Conservation (phyloP, 1,284 basidiomycete species). For the Leucoagaricus sp. region DNA sequence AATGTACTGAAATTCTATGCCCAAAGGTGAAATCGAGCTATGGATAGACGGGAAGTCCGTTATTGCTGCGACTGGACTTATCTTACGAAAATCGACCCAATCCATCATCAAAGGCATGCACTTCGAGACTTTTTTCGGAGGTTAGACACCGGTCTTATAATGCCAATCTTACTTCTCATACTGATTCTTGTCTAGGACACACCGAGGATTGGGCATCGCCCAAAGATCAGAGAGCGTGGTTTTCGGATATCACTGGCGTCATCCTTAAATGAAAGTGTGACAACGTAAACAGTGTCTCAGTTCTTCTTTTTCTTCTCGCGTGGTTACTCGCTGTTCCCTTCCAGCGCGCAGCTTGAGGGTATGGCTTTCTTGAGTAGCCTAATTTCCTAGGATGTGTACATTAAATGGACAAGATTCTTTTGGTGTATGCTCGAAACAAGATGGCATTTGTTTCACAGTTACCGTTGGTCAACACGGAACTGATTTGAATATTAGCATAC, state of each 20-base stretch:
- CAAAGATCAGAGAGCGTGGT: constrained; percentile 64
- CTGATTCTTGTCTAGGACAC: constrained; percentile 40
- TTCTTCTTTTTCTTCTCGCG: too few relatives aligned
- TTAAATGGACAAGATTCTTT: too few relatives aligned
- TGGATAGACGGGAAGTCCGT: constrained; percentile 56
- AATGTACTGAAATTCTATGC: background rate
- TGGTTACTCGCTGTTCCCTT: too few relatives aligned
- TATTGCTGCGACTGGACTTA: constrained; percentile 44
- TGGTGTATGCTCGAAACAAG: too few relatives aligned
- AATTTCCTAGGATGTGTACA: too few relatives aligned
- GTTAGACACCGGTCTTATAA: constrained; percentile 27
- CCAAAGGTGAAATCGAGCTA: constrained; percentile 55
- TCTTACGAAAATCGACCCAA: constrained; percentile 42
- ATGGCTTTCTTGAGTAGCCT: too few relatives aligned
- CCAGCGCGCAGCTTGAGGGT: too few relatives aligned
- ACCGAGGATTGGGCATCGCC: constrained; percentile 62
- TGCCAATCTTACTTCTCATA: background rate
- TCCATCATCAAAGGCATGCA: constrained; percentile 59
- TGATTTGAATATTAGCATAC: too few relatives aligned
- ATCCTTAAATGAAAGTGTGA: background rate
- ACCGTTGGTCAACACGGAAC: too few relatives aligned
- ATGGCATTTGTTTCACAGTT: too few relatives aligned
- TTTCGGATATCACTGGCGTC: constrained; percentile 56
- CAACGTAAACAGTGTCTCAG: too few relatives aligned
- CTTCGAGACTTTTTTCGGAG: constrained; percentile 78